phyloP scores from a whole-genome alignment of 257 asterid genomes.

The Primulina eburnea region DNA sequence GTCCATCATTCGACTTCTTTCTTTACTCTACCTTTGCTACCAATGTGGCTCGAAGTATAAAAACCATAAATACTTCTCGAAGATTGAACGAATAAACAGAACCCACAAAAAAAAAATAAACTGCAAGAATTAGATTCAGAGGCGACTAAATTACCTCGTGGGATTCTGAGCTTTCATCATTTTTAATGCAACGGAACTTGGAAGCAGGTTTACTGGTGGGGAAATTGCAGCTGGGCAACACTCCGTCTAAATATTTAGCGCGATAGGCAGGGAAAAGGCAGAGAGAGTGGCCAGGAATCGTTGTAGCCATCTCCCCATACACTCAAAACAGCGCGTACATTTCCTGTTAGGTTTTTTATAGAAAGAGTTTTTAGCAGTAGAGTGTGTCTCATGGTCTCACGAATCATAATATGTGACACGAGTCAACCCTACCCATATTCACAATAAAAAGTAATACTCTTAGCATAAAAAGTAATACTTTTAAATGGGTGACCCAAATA shows the following conservation, averaged over 20 bases:
- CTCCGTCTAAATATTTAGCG: background rate
- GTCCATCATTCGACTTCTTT: too few relatives aligned
- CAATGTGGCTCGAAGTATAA: background rate
- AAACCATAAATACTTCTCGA: too few relatives aligned
- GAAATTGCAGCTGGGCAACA: background rate
- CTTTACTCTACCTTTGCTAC: background rate
- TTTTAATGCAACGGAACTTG: conserved; percentile 7
- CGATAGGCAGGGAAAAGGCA: background rate
- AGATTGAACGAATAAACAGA: background rate
- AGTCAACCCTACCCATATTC: too few relatives aligned
- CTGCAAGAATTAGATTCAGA: background rate
- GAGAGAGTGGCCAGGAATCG: background rate
- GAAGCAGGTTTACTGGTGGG: conserved; percentile 1
- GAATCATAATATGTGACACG: too few relatives aligned
- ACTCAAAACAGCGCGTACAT: too few relatives aligned
- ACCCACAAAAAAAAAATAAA: background rate
- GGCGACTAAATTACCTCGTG: background rate
- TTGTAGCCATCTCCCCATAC: background rate
- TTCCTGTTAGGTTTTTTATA: too few relatives aligned
- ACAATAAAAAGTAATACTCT: too few relatives aligned
- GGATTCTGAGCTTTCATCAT: background rate
- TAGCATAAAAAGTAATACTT: too few relatives aligned
- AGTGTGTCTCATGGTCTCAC: too few relatives aligned
- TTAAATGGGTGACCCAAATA: too few relatives aligned
- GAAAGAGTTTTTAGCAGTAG: too few relatives aligned